phyloP scores from a whole-genome alignment of 257 asterid genomes.

The Ballota nigra region DNA sequence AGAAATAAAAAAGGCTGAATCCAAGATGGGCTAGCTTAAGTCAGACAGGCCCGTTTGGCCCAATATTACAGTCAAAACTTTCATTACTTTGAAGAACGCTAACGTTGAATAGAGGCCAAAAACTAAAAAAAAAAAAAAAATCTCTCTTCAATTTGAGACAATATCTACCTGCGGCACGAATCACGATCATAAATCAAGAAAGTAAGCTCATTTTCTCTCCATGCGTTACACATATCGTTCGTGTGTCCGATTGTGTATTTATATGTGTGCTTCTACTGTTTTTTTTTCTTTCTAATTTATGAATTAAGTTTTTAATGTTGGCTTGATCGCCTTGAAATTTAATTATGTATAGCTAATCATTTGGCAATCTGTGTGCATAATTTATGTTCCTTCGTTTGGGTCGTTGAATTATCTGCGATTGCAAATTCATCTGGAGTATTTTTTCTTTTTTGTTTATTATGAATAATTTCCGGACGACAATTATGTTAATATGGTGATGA shows the following conservation, averaged over 20 bases:
- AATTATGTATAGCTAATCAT: not conserved
- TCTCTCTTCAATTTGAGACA: too few relatives aligned
- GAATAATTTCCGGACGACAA: not conserved
- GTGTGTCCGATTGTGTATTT: not conserved
- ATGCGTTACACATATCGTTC: not conserved
- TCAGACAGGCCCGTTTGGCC: not conserved
- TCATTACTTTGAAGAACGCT: not conserved
- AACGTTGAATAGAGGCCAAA: not conserved
- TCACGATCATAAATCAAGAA: not conserved
- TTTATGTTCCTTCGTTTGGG: not conserved
- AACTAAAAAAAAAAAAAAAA: too few relatives aligned
- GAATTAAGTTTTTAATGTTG: not conserved
- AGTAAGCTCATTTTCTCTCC: not conserved
- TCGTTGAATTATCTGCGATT: slow-evolving; percentile 3
- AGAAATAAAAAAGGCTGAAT: not conserved
- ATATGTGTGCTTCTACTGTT: not conserved
- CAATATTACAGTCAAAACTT: not conserved
- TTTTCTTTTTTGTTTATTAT: not conserved
- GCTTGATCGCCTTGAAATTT: not conserved
- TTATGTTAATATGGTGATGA: not conserved
- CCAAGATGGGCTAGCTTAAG: not conserved
- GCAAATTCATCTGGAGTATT: not conserved
- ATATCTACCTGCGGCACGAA: not conserved
- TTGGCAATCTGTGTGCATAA: not conserved
- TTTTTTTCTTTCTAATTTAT: not conserved